Conservation (phyloP, 176 grass and related monocot genomes). For the Coix lacrymajobi region DNA sequence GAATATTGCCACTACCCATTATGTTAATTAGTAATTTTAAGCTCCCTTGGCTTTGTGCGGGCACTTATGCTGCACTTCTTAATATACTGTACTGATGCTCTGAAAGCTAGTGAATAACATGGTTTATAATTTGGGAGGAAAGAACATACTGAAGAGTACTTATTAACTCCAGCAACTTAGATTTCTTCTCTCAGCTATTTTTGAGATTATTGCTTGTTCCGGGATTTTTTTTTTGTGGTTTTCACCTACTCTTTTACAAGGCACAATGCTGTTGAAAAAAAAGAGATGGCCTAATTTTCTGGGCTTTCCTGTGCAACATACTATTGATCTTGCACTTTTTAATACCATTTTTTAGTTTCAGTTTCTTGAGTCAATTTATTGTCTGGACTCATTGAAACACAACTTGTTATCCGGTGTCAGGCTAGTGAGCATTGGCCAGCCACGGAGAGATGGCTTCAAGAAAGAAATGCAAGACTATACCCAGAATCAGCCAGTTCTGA, state of each 20-base stretch:
- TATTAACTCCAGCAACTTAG: background rate
- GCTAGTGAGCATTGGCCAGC: slow-evolving; percentile 40
- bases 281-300: background rate
- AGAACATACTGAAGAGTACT: background rate
- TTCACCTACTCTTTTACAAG: background rate
- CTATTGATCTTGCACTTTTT: background rate
- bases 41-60: background rate
- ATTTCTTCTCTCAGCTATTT: background rate
- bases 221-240: background rate
- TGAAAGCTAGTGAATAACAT: background rate
- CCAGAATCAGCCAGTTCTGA: slow-evolving; percentile 30
- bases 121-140: background rate
- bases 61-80: background rate
- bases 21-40: background rate
- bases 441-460: slow-evolving; percentile 65
- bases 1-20: background rate
- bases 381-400: background rate
- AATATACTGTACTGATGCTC: background rate
- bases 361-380: background rate
- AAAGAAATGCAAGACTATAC: slow-evolving; percentile 53
- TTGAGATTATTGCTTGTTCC: background rate
- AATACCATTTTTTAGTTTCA: background rate
- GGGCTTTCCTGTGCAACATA: background rate
- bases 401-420: slow-evolving; percentile 14
- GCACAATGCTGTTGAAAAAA: background rate